Conservation (phyloP, 306 rosid species). For the Ammopiptanthus mongolicus region DNA sequence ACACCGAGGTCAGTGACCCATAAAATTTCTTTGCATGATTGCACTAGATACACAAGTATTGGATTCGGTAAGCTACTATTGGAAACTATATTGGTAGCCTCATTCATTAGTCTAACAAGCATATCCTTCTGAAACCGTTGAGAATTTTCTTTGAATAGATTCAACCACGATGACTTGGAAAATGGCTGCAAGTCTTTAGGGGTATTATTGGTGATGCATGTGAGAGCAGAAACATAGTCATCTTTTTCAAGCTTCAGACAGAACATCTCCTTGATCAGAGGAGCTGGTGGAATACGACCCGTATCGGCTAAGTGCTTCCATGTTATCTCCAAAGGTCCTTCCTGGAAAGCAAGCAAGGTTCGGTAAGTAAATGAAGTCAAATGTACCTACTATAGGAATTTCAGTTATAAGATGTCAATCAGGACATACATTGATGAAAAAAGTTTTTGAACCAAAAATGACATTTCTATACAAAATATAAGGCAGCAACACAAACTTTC, state of each 20-base stretch:
- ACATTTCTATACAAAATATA: not conserved
- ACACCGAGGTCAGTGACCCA: slow-evolving; percentile 17
- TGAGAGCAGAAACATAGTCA: slow-evolving; percentile 49
- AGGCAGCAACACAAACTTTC: not conserved
- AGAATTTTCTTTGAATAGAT: slow-evolving; percentile 45
- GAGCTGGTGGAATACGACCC: slow-evolving; percentile 42
- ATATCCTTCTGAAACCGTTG: slow-evolving; percentile 49
- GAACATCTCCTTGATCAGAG: slow-evolving; percentile 67
- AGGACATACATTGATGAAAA: not conserved
- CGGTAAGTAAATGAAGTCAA: not conserved
- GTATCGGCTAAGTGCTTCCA: slow-evolving; percentile 63
- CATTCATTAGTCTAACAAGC: slow-evolving; percentile 40
- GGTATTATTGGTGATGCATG: slow-evolving; percentile 37
- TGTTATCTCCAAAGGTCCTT: slow-evolving; percentile 55
- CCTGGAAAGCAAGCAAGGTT: slow-evolving; percentile 49
- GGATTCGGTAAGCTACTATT: slow-evolving; percentile 35
- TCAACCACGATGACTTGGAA: slow-evolving; percentile 67
- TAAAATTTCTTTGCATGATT: slow-evolving; percentile 52
- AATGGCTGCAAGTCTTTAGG: slow-evolving; percentile 45
- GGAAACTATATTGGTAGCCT: slow-evolving; percentile 34
- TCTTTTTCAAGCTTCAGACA: slow-evolving; percentile 53
- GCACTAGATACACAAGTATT: slow-evolving; percentile 42
- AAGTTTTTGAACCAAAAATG: not conserved
- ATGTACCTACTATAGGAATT: not conserved
- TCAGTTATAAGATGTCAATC: not conserved